Conservation (phyloP, 1,284 basidiomycete genomes). For the Erythrobasidium hasegawianum region DNA sequence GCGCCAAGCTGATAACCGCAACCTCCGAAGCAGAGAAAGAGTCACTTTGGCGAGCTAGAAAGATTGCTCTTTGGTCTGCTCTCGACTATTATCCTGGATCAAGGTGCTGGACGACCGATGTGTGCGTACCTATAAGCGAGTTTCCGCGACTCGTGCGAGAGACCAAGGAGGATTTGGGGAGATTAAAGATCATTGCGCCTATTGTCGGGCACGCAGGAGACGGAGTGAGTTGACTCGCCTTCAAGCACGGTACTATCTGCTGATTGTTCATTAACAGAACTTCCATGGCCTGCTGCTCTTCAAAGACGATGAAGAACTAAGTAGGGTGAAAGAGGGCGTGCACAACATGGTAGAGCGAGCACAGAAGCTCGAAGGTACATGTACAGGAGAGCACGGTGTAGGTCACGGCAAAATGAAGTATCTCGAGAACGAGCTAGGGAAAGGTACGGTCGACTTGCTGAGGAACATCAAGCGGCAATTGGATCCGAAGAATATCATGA, state of each 20-base stretch:
- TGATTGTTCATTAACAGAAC: neutral
- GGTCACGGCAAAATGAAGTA: constrained; percentile 43
- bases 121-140: constrained; percentile 43
- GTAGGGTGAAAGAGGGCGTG: constrained; percentile 56
- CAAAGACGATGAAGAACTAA: constrained; percentile 60
- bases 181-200: constrained; percentile 36
- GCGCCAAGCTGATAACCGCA: constrained; percentile 66
- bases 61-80: constrained; percentile 55
- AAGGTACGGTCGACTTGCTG: constrained; percentile 42
- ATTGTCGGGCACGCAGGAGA: constrained; percentile 43
- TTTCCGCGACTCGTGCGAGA: constrained; percentile 44
- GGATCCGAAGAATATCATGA: constrained; percentile 45
- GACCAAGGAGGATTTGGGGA: constrained; percentile 38
- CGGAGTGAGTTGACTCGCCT: constrained; percentile 30
- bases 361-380: constrained; percentile 70
- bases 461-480: constrained; percentile 40
- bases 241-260: neutral
- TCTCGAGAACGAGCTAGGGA: constrained; percentile 43
- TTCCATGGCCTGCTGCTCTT: constrained; percentile 56
- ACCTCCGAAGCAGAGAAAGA: constrained; percentile 64
- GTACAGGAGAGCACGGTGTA: constrained; percentile 50
- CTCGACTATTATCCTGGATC: constrained; percentile 39
- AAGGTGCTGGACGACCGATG: constrained; percentile 43
- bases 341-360: constrained; percentile 68
- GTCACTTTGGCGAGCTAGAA: constrained; percentile 78